These are phyloP conservation scores for Penicillium psychrofluorescens DNA, from an alignment of 495 filamentous ascomycete genomes.

Conservation along the genomic window DNA sequence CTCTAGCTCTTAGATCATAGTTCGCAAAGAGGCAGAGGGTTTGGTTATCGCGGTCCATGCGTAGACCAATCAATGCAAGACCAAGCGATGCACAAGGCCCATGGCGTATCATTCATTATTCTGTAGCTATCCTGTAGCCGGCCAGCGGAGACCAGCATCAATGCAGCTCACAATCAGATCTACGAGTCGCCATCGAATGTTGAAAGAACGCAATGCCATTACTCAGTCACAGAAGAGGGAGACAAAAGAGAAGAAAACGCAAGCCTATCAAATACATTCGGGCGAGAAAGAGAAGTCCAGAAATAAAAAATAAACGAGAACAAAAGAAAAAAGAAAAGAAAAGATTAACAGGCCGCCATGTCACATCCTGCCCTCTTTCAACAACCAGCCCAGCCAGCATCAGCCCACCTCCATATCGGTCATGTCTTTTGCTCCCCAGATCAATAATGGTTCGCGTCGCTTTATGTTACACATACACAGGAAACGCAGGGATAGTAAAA, in stretches of 20 bases:
- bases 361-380: slow-evolving; percentile 2
- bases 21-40: too few species aligned
- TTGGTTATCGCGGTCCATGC: too few species aligned
- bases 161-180: not conserved
- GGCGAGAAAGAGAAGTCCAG: slow-evolving; percentile 12
- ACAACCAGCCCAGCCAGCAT: slow-evolving; percentile 7
- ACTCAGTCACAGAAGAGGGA: slow-evolving; percentile 3
- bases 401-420: slow-evolving; percentile 5
- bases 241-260: slow-evolving; percentile 1
- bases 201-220: slow-evolving; percentile 12
- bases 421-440: slow-evolving; percentile 20
- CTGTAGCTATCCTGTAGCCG: too few species aligned
- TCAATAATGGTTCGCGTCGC: slow-evolving; percentile 23
- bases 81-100: too few species aligned
- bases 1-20: too few species aligned
- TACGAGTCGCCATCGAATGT: slow-evolving; percentile 1
- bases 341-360: slow-evolving; percentile 20
- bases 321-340: slow-evolving; percentile 9
- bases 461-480: slow-evolving; percentile 35
- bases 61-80: too few species aligned
- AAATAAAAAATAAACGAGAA: slow-evolving; percentile 11
- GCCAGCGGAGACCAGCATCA: too few species aligned
- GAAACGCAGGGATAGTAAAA: slow-evolving; percentile 7
- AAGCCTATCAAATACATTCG: slow-evolving; percentile 22
- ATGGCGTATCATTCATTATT: too few species aligned